These are phyloP conservation scores for Artemisia princeps DNA, from an alignment of 140 eudicot species.

Conservation along the genomic window DNA sequence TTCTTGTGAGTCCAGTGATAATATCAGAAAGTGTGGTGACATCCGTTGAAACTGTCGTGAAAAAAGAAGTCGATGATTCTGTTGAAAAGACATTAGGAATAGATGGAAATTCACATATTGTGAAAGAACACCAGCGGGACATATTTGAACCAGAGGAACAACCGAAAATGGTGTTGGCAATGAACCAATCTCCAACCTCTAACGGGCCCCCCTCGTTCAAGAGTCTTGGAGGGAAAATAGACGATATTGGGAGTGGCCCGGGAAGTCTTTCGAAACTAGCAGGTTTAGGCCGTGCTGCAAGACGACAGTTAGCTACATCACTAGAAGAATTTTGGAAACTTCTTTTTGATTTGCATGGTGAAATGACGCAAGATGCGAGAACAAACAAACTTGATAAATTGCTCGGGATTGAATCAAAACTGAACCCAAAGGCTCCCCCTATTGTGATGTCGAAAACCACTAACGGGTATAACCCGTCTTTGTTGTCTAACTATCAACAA, in stretches of 20 bases:
- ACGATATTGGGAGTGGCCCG: slow-evolving; percentile 63
- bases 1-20: slow-evolving; percentile 26
- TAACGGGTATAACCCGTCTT: slow-evolving; percentile 17
- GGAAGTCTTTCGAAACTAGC: slow-evolving; percentile 81
- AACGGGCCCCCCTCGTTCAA: slow-evolving; percentile 74
- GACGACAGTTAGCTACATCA: slow-evolving; percentile 67
- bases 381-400: slow-evolving; percentile 53
- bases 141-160: slow-evolving; percentile 44
- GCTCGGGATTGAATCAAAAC: slow-evolving; percentile 51
- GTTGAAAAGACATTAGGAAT: slow-evolving; percentile 43
- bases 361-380: slow-evolving; percentile 61
- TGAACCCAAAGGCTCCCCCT: slow-evolving; percentile 14
- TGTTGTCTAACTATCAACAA: slow-evolving; percentile 46
- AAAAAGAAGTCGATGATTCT: slow-evolving; percentile 33
- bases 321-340: slow-evolving; percentile 94
- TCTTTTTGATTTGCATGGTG: slow-evolving; percentile 84
- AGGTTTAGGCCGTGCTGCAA: slow-evolving; percentile 81
- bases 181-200: slow-evolving; percentile 37
- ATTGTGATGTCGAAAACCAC: slow-evolving; percentile 18
- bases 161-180: slow-evolving; percentile 26
- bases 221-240: slow-evolving; percentile 63
- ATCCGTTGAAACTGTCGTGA: slow-evolving; percentile 20
- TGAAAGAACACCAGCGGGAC: slow-evolving; percentile 40
- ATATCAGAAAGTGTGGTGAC: slow-evolving; percentile 19
- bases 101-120: slow-evolving; percentile 39